A percentile compares a stretch with the other conserved stretches of the same genome.
Conservation (phyloP, 768 basidiomycete species). For the Aureoboletus auriporus region DNA sequence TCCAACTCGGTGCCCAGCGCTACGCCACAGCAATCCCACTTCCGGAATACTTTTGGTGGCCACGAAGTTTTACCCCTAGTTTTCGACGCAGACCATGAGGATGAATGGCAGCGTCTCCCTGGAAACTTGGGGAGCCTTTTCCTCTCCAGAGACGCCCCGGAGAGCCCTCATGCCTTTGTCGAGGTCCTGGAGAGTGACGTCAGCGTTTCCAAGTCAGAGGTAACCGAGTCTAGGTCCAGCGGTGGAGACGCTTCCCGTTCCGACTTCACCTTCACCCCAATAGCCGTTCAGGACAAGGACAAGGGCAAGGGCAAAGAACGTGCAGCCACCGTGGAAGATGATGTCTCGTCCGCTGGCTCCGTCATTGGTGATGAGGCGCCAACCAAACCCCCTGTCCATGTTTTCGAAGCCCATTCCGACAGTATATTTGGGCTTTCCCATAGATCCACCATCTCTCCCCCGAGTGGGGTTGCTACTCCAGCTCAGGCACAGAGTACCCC, state of each 20-base stretch:
- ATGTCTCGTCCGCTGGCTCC: constrained; percentile 40
- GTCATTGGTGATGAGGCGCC: constrained; percentile 39
- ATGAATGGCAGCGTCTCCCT: constrained; percentile 64
- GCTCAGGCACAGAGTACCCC: constrained; percentile 41
- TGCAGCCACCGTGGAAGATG: constrained; percentile 27
- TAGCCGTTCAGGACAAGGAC: constrained; percentile 38
- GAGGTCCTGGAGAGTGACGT: constrained; percentile 48
- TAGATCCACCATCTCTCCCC: constrained; percentile 15
- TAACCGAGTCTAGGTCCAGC: constrained; percentile 30
- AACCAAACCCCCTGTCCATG: constrained; percentile 59
- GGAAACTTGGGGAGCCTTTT: constrained; percentile 40
- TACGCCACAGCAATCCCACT: constrained; percentile 32
- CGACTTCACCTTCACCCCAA: constrained; percentile 16
- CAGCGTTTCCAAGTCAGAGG: constrained; percentile 29
- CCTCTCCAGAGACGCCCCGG: constrained; percentile 27
- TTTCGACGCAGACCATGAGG: constrained; percentile 52
- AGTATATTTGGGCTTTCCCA: constrained; percentile 20
- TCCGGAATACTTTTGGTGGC: constrained; percentile 60
- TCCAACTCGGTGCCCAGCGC: constrained; percentile 31
- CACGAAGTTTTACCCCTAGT: constrained; percentile 42
- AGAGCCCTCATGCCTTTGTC: constrained; percentile 61
- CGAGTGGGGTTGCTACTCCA: constrained; percentile 24
- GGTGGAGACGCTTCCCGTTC: constrained; percentile 30
- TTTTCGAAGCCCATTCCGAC: constrained; percentile 39
- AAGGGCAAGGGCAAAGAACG: constrained; percentile 49